Base-by-base conservation (phyloP, 2,329 filamentous ascomycete genomes). In the Pestalotiopsis sp. region DNA sequence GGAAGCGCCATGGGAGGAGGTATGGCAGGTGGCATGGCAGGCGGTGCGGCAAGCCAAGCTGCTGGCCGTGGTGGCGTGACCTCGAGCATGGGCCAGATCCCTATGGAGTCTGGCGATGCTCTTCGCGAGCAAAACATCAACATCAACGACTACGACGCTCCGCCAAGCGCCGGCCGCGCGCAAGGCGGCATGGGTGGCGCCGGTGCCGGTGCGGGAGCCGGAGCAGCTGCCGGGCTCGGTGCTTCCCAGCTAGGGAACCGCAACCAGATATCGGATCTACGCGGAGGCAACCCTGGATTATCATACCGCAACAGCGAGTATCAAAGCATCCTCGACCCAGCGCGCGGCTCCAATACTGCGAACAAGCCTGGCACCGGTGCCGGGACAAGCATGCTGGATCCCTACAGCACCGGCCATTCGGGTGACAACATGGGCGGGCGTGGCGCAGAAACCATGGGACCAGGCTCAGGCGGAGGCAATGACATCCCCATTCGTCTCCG, bases 201-300 rank as follows among this genome's bases (percentile, higher is more conserved):
- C 1, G 64, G 57, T 2, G 66, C 67, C 3, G 64, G 49, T 3
- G 64, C 61, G 3, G 68, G 59, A 17, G 66, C 68, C 3, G 70
- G 60, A 2, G 69, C 65, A 1, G 70, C 66, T 20, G 69, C 70
- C 1, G 72, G 72, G 13, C 68, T 68, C 36, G 72, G 68, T 17
- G 70, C 70, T 4, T 66, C 68, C 38, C 63, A 71, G 56, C 52
- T 69, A 27, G 60, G 64, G 20, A 64, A 69, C 11, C 67, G 60
- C 17, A 64, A 70, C 27, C 66, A 70, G 4, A 65, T 66, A 49
- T 58, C 68, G 3, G 59, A 68, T 17, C n/a, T 67, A 58, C 59
- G 65, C 39, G 36, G 64, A 39, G 58, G 67, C 57, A 39, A 69
- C 6, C 59, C 59, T 17, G 13, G 66, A 60, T 7, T 31, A 7